phyloP scores from a whole-genome alignment of 2,329 filamentous ascomycete genomes.

The Pseudocercospora pini-densiflorae region DNA sequence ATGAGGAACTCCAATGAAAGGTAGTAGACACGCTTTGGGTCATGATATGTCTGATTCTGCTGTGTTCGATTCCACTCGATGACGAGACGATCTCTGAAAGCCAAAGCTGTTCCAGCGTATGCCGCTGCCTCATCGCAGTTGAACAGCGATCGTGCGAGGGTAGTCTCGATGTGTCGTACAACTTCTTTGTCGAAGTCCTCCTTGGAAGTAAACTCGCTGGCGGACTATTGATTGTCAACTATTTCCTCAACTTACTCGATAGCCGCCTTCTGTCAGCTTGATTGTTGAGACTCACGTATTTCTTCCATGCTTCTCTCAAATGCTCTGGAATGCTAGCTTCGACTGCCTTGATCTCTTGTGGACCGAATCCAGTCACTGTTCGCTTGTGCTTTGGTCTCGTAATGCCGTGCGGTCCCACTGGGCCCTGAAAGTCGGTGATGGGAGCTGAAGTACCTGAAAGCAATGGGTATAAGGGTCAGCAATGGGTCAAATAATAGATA shows the following conservation, averaged over 20 bases:
- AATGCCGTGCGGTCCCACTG: constrained; percentile 78
- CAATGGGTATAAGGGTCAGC: no score
- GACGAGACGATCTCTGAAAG: constrained; percentile 90
- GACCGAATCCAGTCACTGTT: constrained; percentile 92
- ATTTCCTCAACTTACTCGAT: not conserved
- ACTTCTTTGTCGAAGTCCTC: constrained; percentile 84
- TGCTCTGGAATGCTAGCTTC: constrained; percentile 90
- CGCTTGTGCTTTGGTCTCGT: constrained; percentile 95
- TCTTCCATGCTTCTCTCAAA: constrained; percentile 76
- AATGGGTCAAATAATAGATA: no score
- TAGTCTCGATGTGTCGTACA: constrained; percentile 94
- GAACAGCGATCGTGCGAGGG: constrained; percentile 91
- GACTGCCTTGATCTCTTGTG: constrained; percentile 88
- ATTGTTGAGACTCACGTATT: constrained; percentile 53
- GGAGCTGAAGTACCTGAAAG: constrained; percentile 78
- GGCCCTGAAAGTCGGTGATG: constrained; percentile 82
- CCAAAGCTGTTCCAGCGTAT: constrained; percentile 87
- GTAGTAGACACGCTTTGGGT: constrained; percentile 96
- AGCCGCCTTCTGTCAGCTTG: not conserved
- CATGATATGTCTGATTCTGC: constrained; percentile 88
- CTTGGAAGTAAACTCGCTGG: constrained; percentile 72
- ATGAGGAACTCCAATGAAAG: constrained; percentile 97
- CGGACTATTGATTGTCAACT: constrained; percentile 53
- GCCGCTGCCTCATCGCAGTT: constrained; percentile 96
- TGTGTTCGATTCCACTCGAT: constrained; percentile 98